Base-by-base conservation (phyloP, 345 rosid species). In the Corchorus capsularis region DNA sequence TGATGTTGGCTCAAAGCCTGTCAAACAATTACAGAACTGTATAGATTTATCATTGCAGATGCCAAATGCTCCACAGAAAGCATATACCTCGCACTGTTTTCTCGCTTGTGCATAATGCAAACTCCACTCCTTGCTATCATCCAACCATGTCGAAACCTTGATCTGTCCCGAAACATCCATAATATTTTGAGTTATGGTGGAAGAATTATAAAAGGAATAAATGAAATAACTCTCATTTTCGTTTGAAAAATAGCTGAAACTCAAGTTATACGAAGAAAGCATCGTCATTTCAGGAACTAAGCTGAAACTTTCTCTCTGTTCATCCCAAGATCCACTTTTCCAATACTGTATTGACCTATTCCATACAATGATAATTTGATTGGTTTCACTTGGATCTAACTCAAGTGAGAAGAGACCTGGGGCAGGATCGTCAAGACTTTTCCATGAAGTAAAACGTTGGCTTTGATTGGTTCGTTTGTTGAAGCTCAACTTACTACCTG, bases 361-460 rank as follows among this genome's bases (percentile, higher is more conserved):
- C 27, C 27, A 27, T 27, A 27, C 27, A 27, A n/a, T n/a, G n/a
- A n/a, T n/a, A n/a, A 27, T 27, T 27, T 27, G 84, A 46, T 86
- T 88, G 55, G 82, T 81, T 39, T 83, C 87, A 47, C 74, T 73
- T 1, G 88, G 92, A 52, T 86, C 84, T 3, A 91, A 81, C 86
- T 85, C 89, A 5, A 92, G 87, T 54, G 98, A 87, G 84, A 86
- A 94, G 63, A 86, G 87, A 75, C 98, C 98, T 5, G 86, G 87
- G 8, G 94, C 81, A 13, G 97, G 94, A 73, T 94, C 90, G 5
- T 86, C 89, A 0, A 1, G 10, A 77, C 74, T 92, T 77, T 81
- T 92, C 97, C 93, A 94, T 0, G 93, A 94, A 13, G 80, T 76
- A 17, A 94, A 87, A 34, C 59, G 75, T 64, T 83, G 88, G 68